Conservation (phyloP, 805 yeast genomes). For the Saccharomycopsis lassenensis region DNA sequence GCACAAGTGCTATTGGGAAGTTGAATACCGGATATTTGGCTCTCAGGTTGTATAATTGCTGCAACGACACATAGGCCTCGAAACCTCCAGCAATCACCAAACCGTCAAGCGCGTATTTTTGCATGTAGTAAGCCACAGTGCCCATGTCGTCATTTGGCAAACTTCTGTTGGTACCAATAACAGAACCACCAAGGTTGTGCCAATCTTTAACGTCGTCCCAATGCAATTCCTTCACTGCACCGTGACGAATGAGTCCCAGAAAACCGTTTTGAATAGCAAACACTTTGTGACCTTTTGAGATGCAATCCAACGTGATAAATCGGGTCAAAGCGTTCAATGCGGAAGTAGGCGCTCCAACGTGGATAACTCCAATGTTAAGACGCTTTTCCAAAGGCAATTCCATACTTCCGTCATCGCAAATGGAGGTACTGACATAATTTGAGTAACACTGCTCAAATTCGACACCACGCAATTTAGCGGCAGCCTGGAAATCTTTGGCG, state of each 20-base stretch:
- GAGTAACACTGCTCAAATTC: slow-evolving; percentile 58
- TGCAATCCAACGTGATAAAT: slow-evolving; percentile 82
- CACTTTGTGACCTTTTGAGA: slow-evolving; percentile 85
- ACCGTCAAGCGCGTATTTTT: slow-evolving; percentile 59
- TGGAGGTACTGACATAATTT: slow-evolving; percentile 62
- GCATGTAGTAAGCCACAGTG: slow-evolving; percentile 79
- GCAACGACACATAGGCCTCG: slow-evolving; percentile 64
- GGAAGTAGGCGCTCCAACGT: slow-evolving; percentile 96
- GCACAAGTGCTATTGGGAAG: slow-evolving; percentile 69
- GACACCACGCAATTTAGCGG: slow-evolving; percentile 61
- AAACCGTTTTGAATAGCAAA: slow-evolving; percentile 89
- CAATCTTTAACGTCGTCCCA: slow-evolving; percentile 88
- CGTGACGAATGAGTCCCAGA: slow-evolving; percentile 84
- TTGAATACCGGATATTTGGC: slow-evolving; percentile 56
- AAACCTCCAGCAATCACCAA: slow-evolving; percentile 71
- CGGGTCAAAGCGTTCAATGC: slow-evolving; percentile 89
- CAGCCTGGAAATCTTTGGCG: slow-evolving; percentile 53
- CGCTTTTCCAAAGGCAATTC: slow-evolving; percentile 44
- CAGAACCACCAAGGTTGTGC: slow-evolving; percentile 89
- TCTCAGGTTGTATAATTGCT: slow-evolving; percentile 53
- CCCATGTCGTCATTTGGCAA: slow-evolving; percentile 79
- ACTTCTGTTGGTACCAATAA: slow-evolving; percentile 89
- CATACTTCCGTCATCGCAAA: slow-evolving; percentile 54
- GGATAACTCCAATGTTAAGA: slow-evolving; percentile 71
- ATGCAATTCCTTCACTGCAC: slow-evolving; percentile 56